A percentile compares a stretch with the other conserved stretches of the same genome.
Conservation (phyloP, 768 basidiomycete species). For the Mycena rosella region DNA sequence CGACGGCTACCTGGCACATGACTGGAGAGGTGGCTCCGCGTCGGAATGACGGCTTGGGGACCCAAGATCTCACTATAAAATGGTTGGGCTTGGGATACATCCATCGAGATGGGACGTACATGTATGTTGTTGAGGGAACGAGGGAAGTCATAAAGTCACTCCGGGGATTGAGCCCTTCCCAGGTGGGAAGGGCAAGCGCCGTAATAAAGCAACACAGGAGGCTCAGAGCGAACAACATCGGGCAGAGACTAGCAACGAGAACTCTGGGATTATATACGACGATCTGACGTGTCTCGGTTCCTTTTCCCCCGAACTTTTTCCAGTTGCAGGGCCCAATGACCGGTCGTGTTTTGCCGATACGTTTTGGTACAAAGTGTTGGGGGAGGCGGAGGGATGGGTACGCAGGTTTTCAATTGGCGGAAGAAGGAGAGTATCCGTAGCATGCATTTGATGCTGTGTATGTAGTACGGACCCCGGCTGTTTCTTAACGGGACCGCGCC, state of each 20-base stretch:
- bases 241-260: neutral
- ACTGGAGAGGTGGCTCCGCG: slow-evolving; percentile 48
- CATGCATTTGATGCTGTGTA: too few species aligned
- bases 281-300: slow-evolving; percentile 23
- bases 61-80: slow-evolving; percentile 46
- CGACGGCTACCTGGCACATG: slow-evolving; percentile 46
- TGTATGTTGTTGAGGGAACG: slow-evolving; percentile 56
- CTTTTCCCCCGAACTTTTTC: slow-evolving; percentile 29
- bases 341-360: neutral
- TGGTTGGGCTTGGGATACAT: neutral
- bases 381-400: too few species aligned
- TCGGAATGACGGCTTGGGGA: slow-evolving; percentile 37
- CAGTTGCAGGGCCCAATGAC: slow-evolving; percentile 11
- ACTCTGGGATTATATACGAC: neutral
- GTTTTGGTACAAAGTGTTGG: too few species aligned
- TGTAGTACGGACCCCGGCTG: too few species aligned
- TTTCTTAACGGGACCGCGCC: too few species aligned
- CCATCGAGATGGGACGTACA: slow-evolving; percentile 37
- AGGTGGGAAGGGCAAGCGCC: slow-evolving; percentile 56
- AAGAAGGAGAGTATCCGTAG: too few species aligned
- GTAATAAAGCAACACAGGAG: slow-evolving; percentile 34
- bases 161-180: slow-evolving; percentile 51
- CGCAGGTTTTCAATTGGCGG: too few species aligned
- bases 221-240: slow-evolving; percentile 35
- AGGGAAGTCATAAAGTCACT: slow-evolving; percentile 54